Evolutionary conservation across 2,329 filamentous ascomycete genomes (phyloP).

Genomic region (Penicillium palitans): DNA sequence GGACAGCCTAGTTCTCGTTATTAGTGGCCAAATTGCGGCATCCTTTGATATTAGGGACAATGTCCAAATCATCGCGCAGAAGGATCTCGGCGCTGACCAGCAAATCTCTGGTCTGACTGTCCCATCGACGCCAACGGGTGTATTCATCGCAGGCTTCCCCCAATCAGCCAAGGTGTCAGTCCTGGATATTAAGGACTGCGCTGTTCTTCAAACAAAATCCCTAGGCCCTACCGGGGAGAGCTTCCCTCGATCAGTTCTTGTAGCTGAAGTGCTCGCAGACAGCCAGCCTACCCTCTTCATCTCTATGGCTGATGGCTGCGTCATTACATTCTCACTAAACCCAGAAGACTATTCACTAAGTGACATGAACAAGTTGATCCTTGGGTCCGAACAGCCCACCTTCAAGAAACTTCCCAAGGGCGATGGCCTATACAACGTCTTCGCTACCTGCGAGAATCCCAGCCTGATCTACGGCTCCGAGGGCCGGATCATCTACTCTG

Average conservation of each 20-base stretch:
- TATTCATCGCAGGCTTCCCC: slow-evolving; percentile 86
- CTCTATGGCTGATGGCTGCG: slow-evolving; percentile 87
- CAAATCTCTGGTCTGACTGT: slow-evolving; percentile 86
- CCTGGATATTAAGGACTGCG: slow-evolving; percentile 66
- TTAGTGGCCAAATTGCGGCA: slow-evolving; percentile 71
- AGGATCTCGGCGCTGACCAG: slow-evolving; percentile 64
- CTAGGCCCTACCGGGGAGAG: slow-evolving; percentile 68
- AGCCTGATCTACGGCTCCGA: slow-evolving; percentile 90
- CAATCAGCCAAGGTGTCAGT: slow-evolving; percentile 76
- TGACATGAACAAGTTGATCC: slow-evolving; percentile 74
- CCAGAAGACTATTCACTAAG: slow-evolving; percentile 62
- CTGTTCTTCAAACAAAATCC: slow-evolving; percentile 64
- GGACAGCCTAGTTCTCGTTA: slow-evolving; percentile 68
- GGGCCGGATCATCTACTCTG: slow-evolving; percentile 85
- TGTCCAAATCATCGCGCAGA: slow-evolving; percentile 59
- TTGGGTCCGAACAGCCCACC: slow-evolving; percentile 81
- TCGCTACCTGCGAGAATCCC: slow-evolving; percentile 91
- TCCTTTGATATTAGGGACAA: slow-evolving; percentile 64
- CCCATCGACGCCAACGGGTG: slow-evolving; percentile 60
- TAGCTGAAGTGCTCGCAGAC: slow-evolving; percentile 70
- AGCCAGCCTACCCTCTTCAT: slow-evolving; percentile 78
- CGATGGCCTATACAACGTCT: slow-evolving; percentile 71
- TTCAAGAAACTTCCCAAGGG: slow-evolving; percentile 74
- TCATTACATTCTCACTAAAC: slow-evolving; percentile 78
- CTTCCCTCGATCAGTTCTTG: slow-evolving; percentile 76